Evolutionary conservation across 2,329 filamentous ascomycete genomes (phyloP), one percentile per base, ranked within the genome.

Genomic region (Colletotrichum graminicola): DNA sequence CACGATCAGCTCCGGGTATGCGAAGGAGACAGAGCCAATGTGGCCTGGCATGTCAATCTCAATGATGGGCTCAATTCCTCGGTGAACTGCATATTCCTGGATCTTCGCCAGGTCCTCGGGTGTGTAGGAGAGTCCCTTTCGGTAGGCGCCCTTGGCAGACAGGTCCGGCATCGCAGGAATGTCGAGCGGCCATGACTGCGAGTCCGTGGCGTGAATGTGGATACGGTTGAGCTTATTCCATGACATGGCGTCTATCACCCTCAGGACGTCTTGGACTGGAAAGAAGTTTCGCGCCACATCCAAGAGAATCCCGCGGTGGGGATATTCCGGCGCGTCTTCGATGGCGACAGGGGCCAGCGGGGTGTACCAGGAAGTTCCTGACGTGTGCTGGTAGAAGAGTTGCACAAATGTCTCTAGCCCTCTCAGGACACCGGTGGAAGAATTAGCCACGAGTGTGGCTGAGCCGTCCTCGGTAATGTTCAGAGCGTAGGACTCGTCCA

Each of bases 41-140:
- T 96, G 93, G 11, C 93, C 93, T 3, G 93, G 93, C 86, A 93
- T 93, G 78, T 95, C 93, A 74, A 94, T 92, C 79, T 95, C 93
- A 60, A 94, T 83, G 73, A 93, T 89, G 3, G 94, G 86, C 77
- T 93, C 86, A 5, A 96, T 86, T 36, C 93, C 93, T 34, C 91
- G 89, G 43, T 89, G 81, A 5, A 88, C 82, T 3, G 90, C 94
- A 78, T 95, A 93, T 71, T 87, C 84, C 75, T 97, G 92, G 52
- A 97, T 88, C 0, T 84, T 80, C 32, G 85, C 80, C 39, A 97
- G 83, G 73, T 94, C 90, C 1, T 82, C 80, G 0, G 91, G 86
- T 1, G 87, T 89, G 83, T 96, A 97, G 0, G 89, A 88, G 62
- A 93, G 84, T 56, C 88, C 88, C 23, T 86, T 84, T 32, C 86